Evolutionary conservation across 2,329 filamentous ascomycete genomes (phyloP).

Genomic region (Colletotrichum cuscutae): DNA sequence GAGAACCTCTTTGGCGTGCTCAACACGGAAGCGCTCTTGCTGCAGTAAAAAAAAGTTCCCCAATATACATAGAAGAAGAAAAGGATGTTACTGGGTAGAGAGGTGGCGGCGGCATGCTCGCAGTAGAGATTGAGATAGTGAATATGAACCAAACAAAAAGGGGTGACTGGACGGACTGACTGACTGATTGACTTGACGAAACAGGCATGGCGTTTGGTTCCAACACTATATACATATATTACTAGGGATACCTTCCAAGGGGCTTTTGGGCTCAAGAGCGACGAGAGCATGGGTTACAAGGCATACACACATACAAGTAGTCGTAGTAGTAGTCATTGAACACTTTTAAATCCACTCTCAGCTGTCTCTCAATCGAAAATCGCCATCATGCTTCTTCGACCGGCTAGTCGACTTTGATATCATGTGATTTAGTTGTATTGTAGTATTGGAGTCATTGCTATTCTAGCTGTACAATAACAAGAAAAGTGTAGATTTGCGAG

Average conservation of each 20-base stretch:
- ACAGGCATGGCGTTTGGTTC: background rate
- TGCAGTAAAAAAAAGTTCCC: constrained; percentile 54
- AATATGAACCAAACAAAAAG: background rate
- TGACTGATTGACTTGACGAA: background rate
- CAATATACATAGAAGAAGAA: background rate
- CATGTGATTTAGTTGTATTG: background rate
- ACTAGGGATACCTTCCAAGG: background rate
- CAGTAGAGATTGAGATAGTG: background rate
- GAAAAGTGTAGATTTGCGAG: constrained; percentile 21
- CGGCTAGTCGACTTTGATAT: background rate
- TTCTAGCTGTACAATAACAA: constrained; percentile 19
- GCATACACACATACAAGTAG: constrained; percentile 20
- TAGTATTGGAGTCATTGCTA: constrained; percentile 11
- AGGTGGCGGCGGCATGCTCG: too few relatives aligned
- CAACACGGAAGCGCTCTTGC: constrained; percentile 66
- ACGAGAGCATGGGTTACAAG: background rate
- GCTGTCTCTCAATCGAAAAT: background rate
- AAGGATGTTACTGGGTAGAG: background rate
- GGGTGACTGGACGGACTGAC: background rate
- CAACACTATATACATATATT: background rate
- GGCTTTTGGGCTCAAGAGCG: background rate
- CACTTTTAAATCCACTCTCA: constrained; percentile 4
- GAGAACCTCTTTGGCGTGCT: constrained; percentile 72
- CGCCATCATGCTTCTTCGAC: background rate
- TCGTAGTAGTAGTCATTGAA: constrained; percentile 14